These are phyloP conservation scores for Lindgomyces ingoldianus DNA, from an alignment of 495 filamentous ascomycete species.

Conservation along the genomic window DNA sequence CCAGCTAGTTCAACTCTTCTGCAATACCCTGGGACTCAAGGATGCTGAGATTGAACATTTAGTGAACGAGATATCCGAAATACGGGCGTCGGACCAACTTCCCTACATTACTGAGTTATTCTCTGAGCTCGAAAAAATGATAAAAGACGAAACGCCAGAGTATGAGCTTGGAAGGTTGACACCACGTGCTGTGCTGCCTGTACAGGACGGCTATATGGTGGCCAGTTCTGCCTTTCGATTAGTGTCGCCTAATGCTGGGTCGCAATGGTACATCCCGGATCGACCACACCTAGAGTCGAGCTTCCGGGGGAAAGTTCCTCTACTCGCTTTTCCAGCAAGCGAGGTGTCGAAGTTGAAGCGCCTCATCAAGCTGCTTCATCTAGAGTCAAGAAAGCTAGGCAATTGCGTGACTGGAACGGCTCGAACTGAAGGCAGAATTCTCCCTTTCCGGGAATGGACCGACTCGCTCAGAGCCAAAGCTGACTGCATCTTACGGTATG, in stretches of 20 bases:
- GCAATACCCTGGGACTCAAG: not conserved
- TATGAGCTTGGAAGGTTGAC: not conserved
- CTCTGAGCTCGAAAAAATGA: not conserved
- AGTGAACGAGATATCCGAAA: not conserved
- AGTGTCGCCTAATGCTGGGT: not conserved
- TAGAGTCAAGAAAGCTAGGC: not conserved
- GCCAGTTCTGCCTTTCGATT: too few relatives aligned
- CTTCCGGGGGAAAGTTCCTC: not conserved
- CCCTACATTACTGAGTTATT: not conserved
- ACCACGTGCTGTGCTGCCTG: not conserved
- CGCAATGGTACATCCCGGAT: not conserved
- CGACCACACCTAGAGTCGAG: not conserved
- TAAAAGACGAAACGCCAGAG: not conserved
- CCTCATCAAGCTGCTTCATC: not conserved
- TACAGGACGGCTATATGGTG: too few relatives aligned
- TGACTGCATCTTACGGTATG: not conserved
- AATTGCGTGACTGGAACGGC: not conserved
- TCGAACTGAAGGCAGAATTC: not conserved
- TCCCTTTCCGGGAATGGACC: not conserved
- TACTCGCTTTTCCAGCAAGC: not conserved
- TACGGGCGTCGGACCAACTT: not conserved
- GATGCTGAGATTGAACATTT: conserved; percentile 2
- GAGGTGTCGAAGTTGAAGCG: not conserved
- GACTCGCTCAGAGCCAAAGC: not conserved
- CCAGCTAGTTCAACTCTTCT: not conserved